These are phyloP conservation scores for Monilinia fructigena DNA, from an alignment of 2,329 filamentous ascomycete genomes.

Conservation along the genomic window DNA sequence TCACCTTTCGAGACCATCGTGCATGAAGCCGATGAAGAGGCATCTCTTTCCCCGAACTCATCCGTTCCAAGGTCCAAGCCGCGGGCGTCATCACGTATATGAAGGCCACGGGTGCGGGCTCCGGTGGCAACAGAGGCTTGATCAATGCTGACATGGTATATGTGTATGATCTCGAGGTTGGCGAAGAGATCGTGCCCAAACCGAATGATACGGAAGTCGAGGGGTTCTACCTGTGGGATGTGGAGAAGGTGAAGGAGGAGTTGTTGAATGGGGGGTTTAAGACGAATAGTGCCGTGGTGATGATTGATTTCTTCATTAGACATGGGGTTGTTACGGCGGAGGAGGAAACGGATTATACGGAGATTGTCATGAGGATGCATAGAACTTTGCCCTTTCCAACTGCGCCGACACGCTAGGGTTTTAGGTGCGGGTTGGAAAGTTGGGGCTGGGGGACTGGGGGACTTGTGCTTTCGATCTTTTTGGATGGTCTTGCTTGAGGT, in stretches of 20 bases:
- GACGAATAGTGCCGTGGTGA: conserved; percentile 74
- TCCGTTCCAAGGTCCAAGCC: conserved; percentile 50
- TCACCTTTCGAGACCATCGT: conserved; percentile 65
- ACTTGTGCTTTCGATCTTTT: background rate
- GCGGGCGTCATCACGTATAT: conserved; percentile 66
- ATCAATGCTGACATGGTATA: conserved; percentile 70
- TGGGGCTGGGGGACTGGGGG: no score
- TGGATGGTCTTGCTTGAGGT: background rate
- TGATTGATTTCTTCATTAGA: conserved; percentile 78
- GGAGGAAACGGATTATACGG: conserved; percentile 50
- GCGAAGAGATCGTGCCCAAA: conserved; percentile 54
- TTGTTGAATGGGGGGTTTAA: conserved; percentile 73
- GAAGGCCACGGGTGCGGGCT: conserved; percentile 54
- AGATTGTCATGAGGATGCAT: conserved; percentile 20
- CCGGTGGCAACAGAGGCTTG: conserved; percentile 47
- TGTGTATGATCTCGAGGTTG: conserved; percentile 72
- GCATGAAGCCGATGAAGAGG: conserved; percentile 71
- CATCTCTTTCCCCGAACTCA: conserved; percentile 59
- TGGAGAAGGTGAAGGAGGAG: conserved; percentile 57
- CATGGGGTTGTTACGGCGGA: conserved; percentile 72
- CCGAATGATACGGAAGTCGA: conserved; percentile 78
- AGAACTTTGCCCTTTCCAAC: conserved; percentile 22
- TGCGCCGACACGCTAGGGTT: background rate
- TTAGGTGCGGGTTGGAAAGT: background rate
- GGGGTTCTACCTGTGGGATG: conserved; percentile 65